Percentiles rank a stretch among this genome's conserved stretches.
Evolutionary conservation across 768 basidiomycete genomes (phyloP).

Genomic region (Calocybe indica): DNA sequence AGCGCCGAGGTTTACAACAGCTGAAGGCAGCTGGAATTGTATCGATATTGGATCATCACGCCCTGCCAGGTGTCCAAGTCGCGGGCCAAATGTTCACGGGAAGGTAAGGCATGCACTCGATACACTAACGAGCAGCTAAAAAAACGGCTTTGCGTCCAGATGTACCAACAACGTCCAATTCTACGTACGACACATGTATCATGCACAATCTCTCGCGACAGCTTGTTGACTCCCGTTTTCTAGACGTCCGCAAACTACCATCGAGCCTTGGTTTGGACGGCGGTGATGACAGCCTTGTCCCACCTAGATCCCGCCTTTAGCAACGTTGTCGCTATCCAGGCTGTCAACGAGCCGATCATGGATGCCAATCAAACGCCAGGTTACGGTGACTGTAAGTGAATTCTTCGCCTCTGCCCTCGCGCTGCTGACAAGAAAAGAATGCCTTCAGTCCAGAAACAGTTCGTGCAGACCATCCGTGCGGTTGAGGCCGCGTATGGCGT

Average conservation of each 20-base stretch:
- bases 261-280: slow-evolving; percentile 76
- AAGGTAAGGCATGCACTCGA: slow-evolving; percentile 30
- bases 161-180: slow-evolving; percentile 69
- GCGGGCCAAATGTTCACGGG: slow-evolving; percentile 65
- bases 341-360: slow-evolving; percentile 76
- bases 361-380: slow-evolving; percentile 61
- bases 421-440: slow-evolving; percentile 1
- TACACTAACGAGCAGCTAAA: neutral
- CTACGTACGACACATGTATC: slow-evolving; percentile 43
- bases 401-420: neutral
- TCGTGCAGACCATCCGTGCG: slow-evolving; percentile 61
- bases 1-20: slow-evolving; percentile 61
- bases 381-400: slow-evolving; percentile 57
- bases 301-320: slow-evolving; percentile 65
- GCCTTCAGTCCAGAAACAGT: slow-evolving; percentile 57
- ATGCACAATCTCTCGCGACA: neutral
- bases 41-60: slow-evolving; percentile 64
- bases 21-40: slow-evolving; percentile 58
- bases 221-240: neutral
- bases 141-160: slow-evolving; percentile 23
- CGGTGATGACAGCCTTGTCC: slow-evolving; percentile 68
- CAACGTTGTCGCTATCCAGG: slow-evolving; percentile 66
- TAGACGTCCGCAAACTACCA: slow-evolving; percentile 70
- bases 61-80: slow-evolving; percentile 63
- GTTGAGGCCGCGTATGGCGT: slow-evolving; percentile 61